phyloP scores from a whole-genome alignment of 805 yeast genomes.

The Vanderwaltozyma tropicalis region DNA sequence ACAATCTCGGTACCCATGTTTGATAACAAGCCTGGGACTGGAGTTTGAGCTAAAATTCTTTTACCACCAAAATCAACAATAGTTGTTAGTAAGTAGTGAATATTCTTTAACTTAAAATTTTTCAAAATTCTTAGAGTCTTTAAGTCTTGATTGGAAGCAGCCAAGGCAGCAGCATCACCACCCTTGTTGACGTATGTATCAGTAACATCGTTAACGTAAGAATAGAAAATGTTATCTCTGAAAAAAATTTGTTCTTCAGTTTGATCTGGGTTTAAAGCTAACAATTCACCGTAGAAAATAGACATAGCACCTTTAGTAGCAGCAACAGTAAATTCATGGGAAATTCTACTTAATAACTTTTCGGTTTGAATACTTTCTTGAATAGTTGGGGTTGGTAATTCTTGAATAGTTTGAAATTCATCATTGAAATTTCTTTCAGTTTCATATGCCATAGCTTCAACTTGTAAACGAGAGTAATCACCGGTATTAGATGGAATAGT shows the following conservation, averaged over 20 bases:
- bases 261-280: conserved; percentile 76
- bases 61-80: conserved; percentile 85
- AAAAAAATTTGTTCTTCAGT: conserved; percentile 56
- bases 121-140: conserved; percentile 60
- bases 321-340: conserved; percentile 63
- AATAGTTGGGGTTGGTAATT: conserved; percentile 48
- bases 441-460: conserved; percentile 23
- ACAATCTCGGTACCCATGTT: conserved; percentile 31
- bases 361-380: conserved; percentile 69
- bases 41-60: conserved; percentile 84
- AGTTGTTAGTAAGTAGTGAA: conserved; percentile 69
- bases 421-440: conserved; percentile 75
- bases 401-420: conserved; percentile 75
- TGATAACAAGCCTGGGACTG: conserved; percentile 71
- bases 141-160: conserved; percentile 69
- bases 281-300: conserved; percentile 60
- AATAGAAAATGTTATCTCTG: conserved; percentile 78
- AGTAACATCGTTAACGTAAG: conserved; percentile 51
- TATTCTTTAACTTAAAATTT: conserved; percentile 49
- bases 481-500: conserved; percentile 30
- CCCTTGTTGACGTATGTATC: conserved; percentile 60
- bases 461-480: conserved; percentile 54
- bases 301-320: conserved; percentile 75
- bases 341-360: conserved; percentile 55
- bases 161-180: conserved; percentile 79